Evolutionary conservation across 768 basidiomycete species (phyloP), one percentile per base, ranked within the genome.

Genomic region (Agaricus bisporus): DNA sequence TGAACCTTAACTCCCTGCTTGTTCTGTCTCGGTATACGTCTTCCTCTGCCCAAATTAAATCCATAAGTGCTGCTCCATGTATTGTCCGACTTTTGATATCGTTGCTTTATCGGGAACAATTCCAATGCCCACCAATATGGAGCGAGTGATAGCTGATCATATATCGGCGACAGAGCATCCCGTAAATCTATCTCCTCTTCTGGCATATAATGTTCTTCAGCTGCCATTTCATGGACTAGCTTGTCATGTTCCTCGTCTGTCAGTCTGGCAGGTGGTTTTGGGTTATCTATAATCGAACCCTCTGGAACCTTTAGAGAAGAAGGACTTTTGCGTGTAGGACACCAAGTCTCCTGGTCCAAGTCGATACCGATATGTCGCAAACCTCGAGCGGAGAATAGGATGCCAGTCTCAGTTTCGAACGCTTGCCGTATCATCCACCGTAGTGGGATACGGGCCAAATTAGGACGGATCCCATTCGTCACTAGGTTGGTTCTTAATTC

Each of bases 371-470:
- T 63, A 4, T 62, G 55, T 15, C 64, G 64, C 37, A 84, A 68
- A 17, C 67, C 69, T 20, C 73, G 70, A 1, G 70, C 59, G 17
- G 76, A 66, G 68, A 86, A 86, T 59, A 83, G 68, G 57, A 86
- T 82, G 0, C 84, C 85, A 1, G 73, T 73, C 2, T 81, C 60
- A 6, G 75, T 63, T 47, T 70, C 70, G 73, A 86, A 82, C 56
- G 77, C 79, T 61, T 88, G 77, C 37, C 85, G 78, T 53, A 88
- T 70, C 84, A 88, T 86, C 86, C 86, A 84, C 1, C 78, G 72
- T 4, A 84, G 69, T 1, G 80, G 65, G 32, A 82, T 77, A 29
- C 78, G 74, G 5, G 81, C 74, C 2, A 84, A 72, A 11, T 66
- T 69, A 38, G 74, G 63, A 4, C 59, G 61, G 0, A 67, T 69